Percentiles rank a stretch among this genome's conserved stretches.
phyloP scores from a whole-genome alignment of 2,329 filamentous ascomycete genomes.

The Venturia effusa region DNA sequence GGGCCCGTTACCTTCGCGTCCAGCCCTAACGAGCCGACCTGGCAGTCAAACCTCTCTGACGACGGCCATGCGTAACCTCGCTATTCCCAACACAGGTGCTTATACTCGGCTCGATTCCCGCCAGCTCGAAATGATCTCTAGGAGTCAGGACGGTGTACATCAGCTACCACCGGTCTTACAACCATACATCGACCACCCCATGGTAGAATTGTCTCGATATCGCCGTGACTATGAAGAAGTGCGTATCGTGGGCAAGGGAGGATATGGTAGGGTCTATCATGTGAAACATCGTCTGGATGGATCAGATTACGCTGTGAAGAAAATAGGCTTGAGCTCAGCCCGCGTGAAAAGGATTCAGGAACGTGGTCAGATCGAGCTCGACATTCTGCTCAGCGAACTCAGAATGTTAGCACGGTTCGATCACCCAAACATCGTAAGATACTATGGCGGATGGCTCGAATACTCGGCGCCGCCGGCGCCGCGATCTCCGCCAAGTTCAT shows the following conservation, averaged over 20 bases:
- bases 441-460: slow-evolving; percentile 56
- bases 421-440: slow-evolving; percentile 56
- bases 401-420: slow-evolving; percentile 51
- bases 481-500: not conserved
- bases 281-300: slow-evolving; percentile 51
- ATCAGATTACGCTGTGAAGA: slow-evolving; percentile 54
- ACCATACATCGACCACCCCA: slow-evolving; percentile 13
- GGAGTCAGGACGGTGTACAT: not conserved
- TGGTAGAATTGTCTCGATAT: slow-evolving; percentile 32
- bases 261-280: slow-evolving; percentile 54
- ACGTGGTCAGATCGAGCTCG: slow-evolving; percentile 41
- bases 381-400: slow-evolving; percentile 48
- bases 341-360: slow-evolving; percentile 42
- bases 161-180: slow-evolving; percentile 7
- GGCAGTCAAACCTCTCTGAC: not conserved
- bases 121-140: not conserved
- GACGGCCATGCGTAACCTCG: not conserved
- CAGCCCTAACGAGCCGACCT: not conserved
- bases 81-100: not conserved
- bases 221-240: slow-evolving; percentile 42
- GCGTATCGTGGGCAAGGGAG: slow-evolving; percentile 49
- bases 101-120: not conserved
- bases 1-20: slow-evolving; percentile 1
- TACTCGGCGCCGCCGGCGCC: not conserved
- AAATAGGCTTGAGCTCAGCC: slow-evolving; percentile 46